Percentiles rank a stretch among this genome's conserved stretches.
These are phyloP conservation scores for Scytalidium lignicola DNA, from an alignment of 2,329 filamentous ascomycete genomes.

Conservation along the genomic window DNA sequence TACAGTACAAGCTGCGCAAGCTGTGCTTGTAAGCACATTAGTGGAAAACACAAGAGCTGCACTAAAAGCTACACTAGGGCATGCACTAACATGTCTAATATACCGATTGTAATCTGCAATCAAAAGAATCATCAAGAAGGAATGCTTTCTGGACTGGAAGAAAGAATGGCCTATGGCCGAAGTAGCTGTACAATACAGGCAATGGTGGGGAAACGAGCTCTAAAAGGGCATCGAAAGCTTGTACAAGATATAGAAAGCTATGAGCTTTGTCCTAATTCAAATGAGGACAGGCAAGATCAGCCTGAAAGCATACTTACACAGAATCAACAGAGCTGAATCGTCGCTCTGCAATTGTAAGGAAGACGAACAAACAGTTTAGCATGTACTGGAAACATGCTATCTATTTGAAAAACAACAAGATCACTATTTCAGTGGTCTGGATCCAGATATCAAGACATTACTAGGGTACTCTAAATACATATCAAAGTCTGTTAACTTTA, in stretches of 20 bases:
- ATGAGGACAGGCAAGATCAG: too few species aligned
- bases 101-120: not conserved
- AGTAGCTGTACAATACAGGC: too few species aligned
- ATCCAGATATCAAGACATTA: conserved; percentile 26
- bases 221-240: not conserved
- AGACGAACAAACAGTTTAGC: conserved; percentile 23
- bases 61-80: too few species aligned
- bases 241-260: conserved; percentile 14
- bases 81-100: too few species aligned
- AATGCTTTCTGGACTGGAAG: conserved; percentile 17
- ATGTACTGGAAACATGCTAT: conserved; percentile 29
- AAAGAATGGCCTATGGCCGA: conserved; percentile 1
- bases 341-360: conserved; percentile 24
- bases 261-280: too few species aligned
- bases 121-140: too few species aligned
- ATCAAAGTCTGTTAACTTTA: conserved; percentile 31
- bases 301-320: too few species aligned
- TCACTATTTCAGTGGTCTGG: conserved; percentile 17
- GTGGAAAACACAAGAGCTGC: too few species aligned
- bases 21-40: too few species aligned
- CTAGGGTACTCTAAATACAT: conserved; percentile 28
- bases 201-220: conserved; percentile 9
- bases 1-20: too few species aligned
- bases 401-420: conserved; percentile 22
- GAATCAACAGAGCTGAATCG: too few species aligned